These are phyloP conservation scores for Stygiomarasmius scandens DNA, from an alignment of 1,284 basidiomycete species.

Conservation along the genomic window DNA sequence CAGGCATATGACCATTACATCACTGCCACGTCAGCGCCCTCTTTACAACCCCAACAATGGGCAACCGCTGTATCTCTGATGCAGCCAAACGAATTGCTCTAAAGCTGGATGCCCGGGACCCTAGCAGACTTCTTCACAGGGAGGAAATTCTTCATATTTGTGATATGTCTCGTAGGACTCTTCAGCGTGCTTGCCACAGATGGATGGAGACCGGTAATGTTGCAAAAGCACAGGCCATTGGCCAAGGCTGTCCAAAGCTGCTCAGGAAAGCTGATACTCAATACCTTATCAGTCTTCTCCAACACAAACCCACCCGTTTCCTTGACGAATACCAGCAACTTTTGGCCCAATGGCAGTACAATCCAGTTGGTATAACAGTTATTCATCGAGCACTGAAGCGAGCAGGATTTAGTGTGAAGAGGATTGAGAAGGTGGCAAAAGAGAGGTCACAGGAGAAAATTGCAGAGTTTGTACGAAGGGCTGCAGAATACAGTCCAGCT, in stretches of 20 bases:
- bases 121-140: conserved; percentile 5
- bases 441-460: conserved; percentile 6
- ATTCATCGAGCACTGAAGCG: conserved; percentile 21
- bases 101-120: conserved; percentile 15
- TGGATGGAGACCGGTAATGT: conserved; percentile 14
- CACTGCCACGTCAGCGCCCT: no score
- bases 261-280: conserved; percentile 12
- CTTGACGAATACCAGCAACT: conserved; percentile 24
- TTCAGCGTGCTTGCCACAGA: conserved; percentile 11
- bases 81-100: conserved; percentile 25
- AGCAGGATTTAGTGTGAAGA: conserved; percentile 11
- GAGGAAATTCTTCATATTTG: conserved; percentile 20
- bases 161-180: conserved; percentile 21
- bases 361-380: conserved; percentile 21
- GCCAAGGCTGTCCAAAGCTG: conserved; percentile 14
- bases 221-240: conserved; percentile 9
- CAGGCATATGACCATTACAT: no score
- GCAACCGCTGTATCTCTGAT: conserved; percentile 20
- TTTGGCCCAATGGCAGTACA: conserved; percentile 17
- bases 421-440: conserved; percentile 10
- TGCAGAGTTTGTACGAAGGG: neutral
- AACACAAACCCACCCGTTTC: conserved; percentile 24
- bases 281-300: conserved; percentile 18
- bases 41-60: no score
- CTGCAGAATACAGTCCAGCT: neutral